Base-by-base conservation (phyloP, 2,329 filamentous ascomycete genomes). In the Ophiocordyceps camponoti-leonardi region DNA sequence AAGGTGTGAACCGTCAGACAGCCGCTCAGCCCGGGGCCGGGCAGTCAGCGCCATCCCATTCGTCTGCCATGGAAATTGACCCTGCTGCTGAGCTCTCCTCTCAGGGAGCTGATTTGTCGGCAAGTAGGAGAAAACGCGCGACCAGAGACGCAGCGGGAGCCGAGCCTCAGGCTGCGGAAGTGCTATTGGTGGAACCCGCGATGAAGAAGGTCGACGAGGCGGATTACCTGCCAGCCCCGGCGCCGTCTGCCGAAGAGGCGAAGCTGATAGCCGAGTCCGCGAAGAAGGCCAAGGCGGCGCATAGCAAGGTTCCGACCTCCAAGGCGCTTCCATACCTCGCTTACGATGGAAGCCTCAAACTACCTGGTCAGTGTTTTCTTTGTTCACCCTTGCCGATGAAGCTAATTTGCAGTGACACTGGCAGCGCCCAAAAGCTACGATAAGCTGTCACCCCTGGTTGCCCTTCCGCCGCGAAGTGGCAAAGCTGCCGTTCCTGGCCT, bases 371-470 rank as follows among this genome's bases (percentile, higher is more conserved):
- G 53, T 49, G 12, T 1, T 42, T 31, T 42, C 13, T 18, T 43
- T 35, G 18, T 35, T 16, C 13, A 19, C 19, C 4, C 18, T 4
- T 37, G 16, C 16, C 13, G 16, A 26, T 26, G 23, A 26, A 35
- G 35, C 42, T 47, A 45, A 44, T 3, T 14, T 13, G 19, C 20
- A 43, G 18, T 11, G 6, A 14, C 23, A 26, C 33, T 16, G 23
- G 7, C 28, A 50, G 62, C 60, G 1, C 64, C 65, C 6, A 69
- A 68, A 50, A 67, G 63, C 45, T 67, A 66, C 45, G 66, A 69
- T 42, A 67, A 68, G 48, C 55, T 69, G 33, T 57, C 63, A 1
- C 66, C 66, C 6, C 53, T 68, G 23, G 62, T 69, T 16, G 65
- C 66, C 7, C 49, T 65, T 19, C 63, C 66, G 8, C 54, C 65